Base-by-base conservation (phyloP, 345 rosid species). In the Garcia nutans region DNA sequence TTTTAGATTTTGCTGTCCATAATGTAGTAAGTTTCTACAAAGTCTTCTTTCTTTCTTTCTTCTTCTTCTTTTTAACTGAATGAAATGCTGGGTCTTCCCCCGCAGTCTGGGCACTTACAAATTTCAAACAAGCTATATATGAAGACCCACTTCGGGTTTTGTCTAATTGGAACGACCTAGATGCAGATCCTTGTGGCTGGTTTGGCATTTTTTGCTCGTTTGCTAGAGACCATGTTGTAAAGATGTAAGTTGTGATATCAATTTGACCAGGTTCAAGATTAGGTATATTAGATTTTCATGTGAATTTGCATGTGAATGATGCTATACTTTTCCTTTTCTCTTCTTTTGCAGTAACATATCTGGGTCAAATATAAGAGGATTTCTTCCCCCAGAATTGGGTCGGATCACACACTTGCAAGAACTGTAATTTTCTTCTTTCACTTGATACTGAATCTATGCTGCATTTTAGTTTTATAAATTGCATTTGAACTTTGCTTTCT, bases 161-260 rank as follows among this genome's bases (percentile, higher is more conserved):
- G 79, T 88, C 97, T 63, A 90, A 85, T 80, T 96, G 98, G 98
- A 88, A 93, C 84, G 82, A 84, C 68, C 84, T 89, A 65, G 91
- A 87, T 85, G 88, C 87, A 72, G 89, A 91, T 93, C 98, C 97
- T 66, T 96, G 99, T 81, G 85, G 79, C 74, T 96, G 98, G 99
- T 60, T 70, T 24, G 97, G 97, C 77, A 47, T 96, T 81, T 69
- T 76, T 56, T 96, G 98, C 77, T 83, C 89, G 24, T 65, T 33
- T 19, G 70, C 78, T 74, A 82, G 90, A 79, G 90, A 88, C 76
- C 97, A 91, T 86, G 94, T 96, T 50, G 67, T 85, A 63, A 93
- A 86, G 86, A 89, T 96, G 99, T 96, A 86, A 90, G 89, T 54
- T 69, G 31, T 68, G 78, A 45, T 52, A 26, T 61, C 49, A 16